Base-by-base conservation (phyloP, 805 yeast genomes). In the Saccharomycodes ludwigii region DNA sequence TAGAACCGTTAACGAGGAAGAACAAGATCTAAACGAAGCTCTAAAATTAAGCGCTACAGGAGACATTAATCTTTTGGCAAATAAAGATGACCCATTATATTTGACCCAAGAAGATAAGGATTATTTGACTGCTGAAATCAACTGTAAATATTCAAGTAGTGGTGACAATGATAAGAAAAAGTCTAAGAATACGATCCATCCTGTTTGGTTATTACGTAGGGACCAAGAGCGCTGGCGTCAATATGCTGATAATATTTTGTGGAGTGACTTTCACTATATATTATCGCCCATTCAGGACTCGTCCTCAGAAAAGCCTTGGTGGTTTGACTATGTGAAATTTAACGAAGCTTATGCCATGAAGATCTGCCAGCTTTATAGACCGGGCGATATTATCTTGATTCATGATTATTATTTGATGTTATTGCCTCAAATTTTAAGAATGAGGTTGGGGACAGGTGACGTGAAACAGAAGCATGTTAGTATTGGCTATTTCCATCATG, bases 221-320 rank as follows among this genome's bases (percentile, higher is more conserved):
- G 80, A 80, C 54, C 94, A 81, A 52, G 63, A 63, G 27, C 63
- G 86, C 37, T 88, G 96, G 95, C 68, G 96, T 42, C 67, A 66
- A 42, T 88, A 83, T 49, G 94, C 96, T 1, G 97, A 88, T 50
- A 73, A 79, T 44, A 76, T 77, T 14, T 61, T 91, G 18, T 91
- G 98, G 97, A 95, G 95, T 2, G 78, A 84, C 2, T 75, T 88
- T 56, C 98, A 91, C 50, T 91, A 91, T 58, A 84, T 91, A 52
- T 79, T 83, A 54, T 76, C 77, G 27, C 76, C 76, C 35, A 70
- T 79, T 0, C 66, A 74, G 2, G 78, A 78, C 49, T 64, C 68
- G 19, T 73, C 67, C 23, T 39, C 43, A 18, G 88, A 82, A 48
- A 67, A 73, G 27, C 66, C 70, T 29, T 85, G 94, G 94, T 75